Evolutionary conservation across 495 filamentous ascomycete genomes (phyloP), one percentile per base, ranked within the genome.

Genomic region (Stereocaulon alpinum): DNA sequence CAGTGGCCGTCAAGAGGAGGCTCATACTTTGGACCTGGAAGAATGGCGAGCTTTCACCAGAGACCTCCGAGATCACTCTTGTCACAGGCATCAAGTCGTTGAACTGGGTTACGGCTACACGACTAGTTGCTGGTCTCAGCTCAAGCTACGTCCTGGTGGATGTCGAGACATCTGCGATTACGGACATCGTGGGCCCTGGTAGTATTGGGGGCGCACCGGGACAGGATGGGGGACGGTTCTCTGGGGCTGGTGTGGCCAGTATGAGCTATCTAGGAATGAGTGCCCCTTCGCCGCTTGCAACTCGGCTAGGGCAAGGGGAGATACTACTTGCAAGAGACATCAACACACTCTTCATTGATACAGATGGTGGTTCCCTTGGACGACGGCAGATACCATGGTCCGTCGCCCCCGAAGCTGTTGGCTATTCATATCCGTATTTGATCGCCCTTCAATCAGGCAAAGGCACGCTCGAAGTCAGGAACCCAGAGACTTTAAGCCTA

Each of bases 391-490:
- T 97, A 30, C 91, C 89, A 11, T 99, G 93, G 93, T 80, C 84
- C 32, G 77, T 83, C 54, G 91, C 91, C 1, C 94, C 93, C 2
- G 91, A 95, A 61, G 81, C 85, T 48, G 82, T 99, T 55, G 94
- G 91, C 43, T 97, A 96, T 67, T 94, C 89, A 44, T 96, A 99
- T 66, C 93, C 93, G 0, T 99, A 96, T 67, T 77, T 99, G 43
- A 74, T 99, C 41, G 87, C 91, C 3, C 76, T 99, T 4, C 92
- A 95, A 67, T 81, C 89, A 3, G 79, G 86, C 3, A 94, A 93
- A 70, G 94, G 95, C 2, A 81, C 83, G 10, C 72, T 99, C 29
- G 94, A 97, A 66, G 84, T 97, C 6, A 79, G 93, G 17, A 99
- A 97, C 66, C 94, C 93, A 0, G 87, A 95, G 52, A 96, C 91